phyloP scores from a whole-genome alignment of 129 eudicot genomes.

The Smallanthus sonchifolius region DNA sequence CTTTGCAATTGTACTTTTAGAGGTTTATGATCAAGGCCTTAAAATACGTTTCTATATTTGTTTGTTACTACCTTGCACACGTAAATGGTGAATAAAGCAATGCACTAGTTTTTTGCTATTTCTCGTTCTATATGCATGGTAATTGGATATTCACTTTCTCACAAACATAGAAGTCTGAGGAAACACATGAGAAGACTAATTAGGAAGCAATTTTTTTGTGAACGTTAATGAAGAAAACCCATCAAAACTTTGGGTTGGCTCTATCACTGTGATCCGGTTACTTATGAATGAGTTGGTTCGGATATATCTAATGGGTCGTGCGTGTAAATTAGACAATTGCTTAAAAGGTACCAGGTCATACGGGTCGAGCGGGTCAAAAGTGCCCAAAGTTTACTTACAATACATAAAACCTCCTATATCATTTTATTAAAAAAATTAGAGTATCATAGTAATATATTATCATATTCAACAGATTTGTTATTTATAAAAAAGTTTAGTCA shows the following conservation, averaged over 20 bases:
- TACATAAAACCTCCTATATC: not conserved
- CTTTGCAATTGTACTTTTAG: not conserved
- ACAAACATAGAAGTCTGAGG: not conserved
- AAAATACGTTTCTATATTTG: not conserved
- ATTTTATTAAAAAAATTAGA: not conserved
- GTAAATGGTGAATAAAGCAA: not conserved
- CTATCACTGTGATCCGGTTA: not conserved
- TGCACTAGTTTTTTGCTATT: not conserved
- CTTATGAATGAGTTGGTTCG: not conserved
- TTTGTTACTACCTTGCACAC: not conserved
- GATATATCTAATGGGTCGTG: not conserved
- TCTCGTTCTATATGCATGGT: conserved; percentile 7
- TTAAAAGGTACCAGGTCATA: not conserved
- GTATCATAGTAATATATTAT: not conserved
- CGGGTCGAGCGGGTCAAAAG: not conserved
- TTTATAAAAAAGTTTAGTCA: not conserved
- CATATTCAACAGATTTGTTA: not conserved
- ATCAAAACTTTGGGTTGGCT: not conserved
- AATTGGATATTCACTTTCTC: conserved; percentile 1
- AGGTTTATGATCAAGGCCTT: conserved; percentile 9
- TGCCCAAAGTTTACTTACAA: not conserved
- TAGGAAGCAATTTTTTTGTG: not conserved
- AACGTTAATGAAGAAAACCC: not conserved
- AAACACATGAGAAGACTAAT: not conserved
- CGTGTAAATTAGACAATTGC: not conserved